Percentiles rank a stretch among this genome's conserved stretches.
Conservation (phyloP, 164 flowering plant species). For the Malania oleifera region DNA sequence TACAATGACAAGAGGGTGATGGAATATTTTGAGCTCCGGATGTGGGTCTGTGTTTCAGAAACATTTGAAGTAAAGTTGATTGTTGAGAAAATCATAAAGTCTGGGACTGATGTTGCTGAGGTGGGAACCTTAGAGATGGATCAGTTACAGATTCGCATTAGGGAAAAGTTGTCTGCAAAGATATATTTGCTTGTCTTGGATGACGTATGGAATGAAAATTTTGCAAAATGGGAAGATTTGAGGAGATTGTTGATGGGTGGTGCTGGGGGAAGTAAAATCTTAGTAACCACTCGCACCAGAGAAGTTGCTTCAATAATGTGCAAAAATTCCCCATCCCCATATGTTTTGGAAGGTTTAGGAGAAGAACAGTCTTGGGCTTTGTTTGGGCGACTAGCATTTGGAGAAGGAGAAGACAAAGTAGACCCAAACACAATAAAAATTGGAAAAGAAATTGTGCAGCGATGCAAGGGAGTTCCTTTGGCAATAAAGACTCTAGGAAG, state of each 20-base stretch:
- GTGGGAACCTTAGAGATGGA: no score
- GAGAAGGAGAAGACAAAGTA: not conserved
- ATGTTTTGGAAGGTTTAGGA: not conserved
- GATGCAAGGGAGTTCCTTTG: constrained; percentile 11
- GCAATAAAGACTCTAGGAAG: constrained; percentile 3
- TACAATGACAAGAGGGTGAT: no score
- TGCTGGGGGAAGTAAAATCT: constrained; percentile 10
- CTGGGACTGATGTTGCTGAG: no score
- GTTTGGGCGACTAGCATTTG: not conserved
- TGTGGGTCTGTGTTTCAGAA: no score
- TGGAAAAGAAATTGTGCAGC: constrained; percentile 7
- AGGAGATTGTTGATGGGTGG: not conserved
- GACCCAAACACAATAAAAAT: no score
- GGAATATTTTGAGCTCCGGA: no score
- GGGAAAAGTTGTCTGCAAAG: no score
- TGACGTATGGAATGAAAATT: constrained; percentile 12
- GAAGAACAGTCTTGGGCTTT: not conserved
- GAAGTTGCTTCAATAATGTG: constrained; percentile 6
- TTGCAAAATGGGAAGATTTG: constrained; percentile 11
- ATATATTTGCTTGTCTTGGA: not conserved
- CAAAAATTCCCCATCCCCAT: not conserved
- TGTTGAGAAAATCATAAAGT: no score
- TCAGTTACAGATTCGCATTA: no score
- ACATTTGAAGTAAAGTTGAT: no score
- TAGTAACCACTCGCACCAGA: constrained; percentile 21